A percentile compares a stretch with the other conserved stretches of the same genome.
phyloP scores from a whole-genome alignment of 306 rosid genomes.

The Rubus parviflorus region DNA sequence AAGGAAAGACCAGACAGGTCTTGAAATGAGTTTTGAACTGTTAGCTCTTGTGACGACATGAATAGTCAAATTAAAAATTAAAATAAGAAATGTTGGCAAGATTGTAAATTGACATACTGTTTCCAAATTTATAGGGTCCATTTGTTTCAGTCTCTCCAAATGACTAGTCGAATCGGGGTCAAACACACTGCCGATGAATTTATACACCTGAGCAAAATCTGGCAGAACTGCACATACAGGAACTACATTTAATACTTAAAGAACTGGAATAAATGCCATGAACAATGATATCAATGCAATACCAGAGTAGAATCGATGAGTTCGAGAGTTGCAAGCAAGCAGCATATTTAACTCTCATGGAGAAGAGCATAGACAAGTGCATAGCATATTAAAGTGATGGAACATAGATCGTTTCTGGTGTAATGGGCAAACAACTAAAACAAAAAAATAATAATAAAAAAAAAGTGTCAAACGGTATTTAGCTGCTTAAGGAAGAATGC shows the following conservation, averaged over 20 bases:
- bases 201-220: conserved; percentile 79
- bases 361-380: neutral
- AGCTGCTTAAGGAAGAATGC: neutral
- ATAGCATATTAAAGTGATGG: neutral
- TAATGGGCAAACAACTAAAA: neutral
- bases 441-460: neutral
- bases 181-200: conserved; percentile 82
- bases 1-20: neutral
- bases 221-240: conserved; percentile 62
- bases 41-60: neutral
- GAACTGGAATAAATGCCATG: conserved; percentile 22
- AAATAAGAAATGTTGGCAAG: conserved; percentile 7
- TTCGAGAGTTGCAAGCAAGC: neutral
- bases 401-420: neutral
- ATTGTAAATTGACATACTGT: conserved; percentile 53
- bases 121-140: conserved; percentile 83
- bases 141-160: conserved; percentile 62
- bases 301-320: neutral
- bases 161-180: conserved; percentile 71
- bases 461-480: neutral
- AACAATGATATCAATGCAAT: conserved; percentile 1
- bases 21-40: neutral
- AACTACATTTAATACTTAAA: conserved; percentile 22
- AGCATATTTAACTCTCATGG: neutral
- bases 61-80: neutral